phyloP scores from a whole-genome alignment of 148 eudicot species.

The Rheum nobile region DNA sequence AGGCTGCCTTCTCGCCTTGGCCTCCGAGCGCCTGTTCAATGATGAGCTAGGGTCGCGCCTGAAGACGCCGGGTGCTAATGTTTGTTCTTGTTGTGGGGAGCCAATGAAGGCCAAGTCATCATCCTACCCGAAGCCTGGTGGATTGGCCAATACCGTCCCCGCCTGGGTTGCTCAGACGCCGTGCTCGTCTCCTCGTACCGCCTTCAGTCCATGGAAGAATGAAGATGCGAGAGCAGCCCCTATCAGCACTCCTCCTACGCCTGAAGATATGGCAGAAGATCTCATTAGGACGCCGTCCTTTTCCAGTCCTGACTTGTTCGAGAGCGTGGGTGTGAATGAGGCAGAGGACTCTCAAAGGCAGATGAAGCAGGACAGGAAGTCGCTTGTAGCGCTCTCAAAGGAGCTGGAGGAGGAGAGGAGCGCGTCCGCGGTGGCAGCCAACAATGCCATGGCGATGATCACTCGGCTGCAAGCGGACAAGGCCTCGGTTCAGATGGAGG shows the following conservation, averaged over 20 bases:
- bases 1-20: constrained; percentile 75
- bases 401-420: constrained; percentile 93
- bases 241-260: constrained; percentile 14
- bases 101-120: constrained; percentile 40
- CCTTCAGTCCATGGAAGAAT: constrained; percentile 23
- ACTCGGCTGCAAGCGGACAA: constrained; percentile 88
- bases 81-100: constrained; percentile 91
- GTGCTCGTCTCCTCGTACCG: constrained; percentile 56
- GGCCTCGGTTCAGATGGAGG: constrained; percentile 93
- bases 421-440: constrained; percentile 94
- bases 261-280: constrained; percentile 49
- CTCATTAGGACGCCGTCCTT: constrained; percentile 36
- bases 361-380: constrained; percentile 47
- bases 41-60: constrained; percentile 35
- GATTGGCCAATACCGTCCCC: constrained; percentile 11
- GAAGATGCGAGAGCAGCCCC: constrained; percentile 41
- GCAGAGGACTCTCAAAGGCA: constrained; percentile 58
- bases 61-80: constrained; percentile 14
- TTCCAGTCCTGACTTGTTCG: constrained; percentile 29
- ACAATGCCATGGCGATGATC: constrained; percentile 99
- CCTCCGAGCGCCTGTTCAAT: constrained; percentile 41
- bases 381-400: constrained; percentile 58
- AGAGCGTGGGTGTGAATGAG: constrained; percentile 25
- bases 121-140: constrained; percentile 22
- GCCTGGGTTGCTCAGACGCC: constrained; percentile 29